A percentile compares a stretch with the other conserved stretches of the same genome.
Conservation (phyloP, 2,329 filamentous ascomycete genomes). For the Laburnicola sp. region DNA sequence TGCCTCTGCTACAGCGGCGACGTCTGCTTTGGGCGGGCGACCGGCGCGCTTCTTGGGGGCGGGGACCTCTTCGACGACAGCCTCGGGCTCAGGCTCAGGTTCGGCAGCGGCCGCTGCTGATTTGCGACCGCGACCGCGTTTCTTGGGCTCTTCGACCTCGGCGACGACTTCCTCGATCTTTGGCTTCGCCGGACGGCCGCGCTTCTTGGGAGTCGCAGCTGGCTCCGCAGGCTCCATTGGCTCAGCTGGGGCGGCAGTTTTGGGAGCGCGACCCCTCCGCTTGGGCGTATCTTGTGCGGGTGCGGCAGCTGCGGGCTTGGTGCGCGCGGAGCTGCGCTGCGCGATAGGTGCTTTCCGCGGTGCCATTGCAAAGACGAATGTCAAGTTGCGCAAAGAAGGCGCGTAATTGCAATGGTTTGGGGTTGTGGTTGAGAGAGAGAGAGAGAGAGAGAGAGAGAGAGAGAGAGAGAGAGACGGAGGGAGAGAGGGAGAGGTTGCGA, state of each 20-base stretch:
- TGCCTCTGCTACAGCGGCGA: background rate
- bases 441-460: too few relatives aligned
- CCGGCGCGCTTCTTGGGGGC: slow-evolving; percentile 16
- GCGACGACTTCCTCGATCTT: background rate
- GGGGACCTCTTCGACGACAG: slow-evolving; percentile 5
- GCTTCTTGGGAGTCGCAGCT: slow-evolving; percentile 19
- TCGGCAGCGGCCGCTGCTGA: background rate
- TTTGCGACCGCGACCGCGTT: too few relatives aligned
- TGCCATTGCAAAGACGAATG: background rate
- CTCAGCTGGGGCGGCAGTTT: background rate
- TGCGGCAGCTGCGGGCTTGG: slow-evolving; percentile 1
- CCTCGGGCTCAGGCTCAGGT: background rate
- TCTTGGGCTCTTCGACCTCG: too few relatives aligned
- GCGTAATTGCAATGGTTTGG: background rate
- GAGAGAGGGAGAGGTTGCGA: too few relatives aligned
- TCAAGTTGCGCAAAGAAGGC: background rate
- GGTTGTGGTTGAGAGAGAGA: too few relatives aligned
- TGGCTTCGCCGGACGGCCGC: slow-evolving; percentile 25
- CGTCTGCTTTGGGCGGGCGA: slow-evolving; percentile 19
- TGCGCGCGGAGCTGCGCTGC: background rate
- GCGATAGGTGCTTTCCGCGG: background rate
- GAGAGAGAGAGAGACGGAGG: background rate
- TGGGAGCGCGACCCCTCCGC: slow-evolving; percentile 26
- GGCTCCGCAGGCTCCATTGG: background rate
- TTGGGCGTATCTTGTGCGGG: slow-evolving; percentile 6